A percentile compares a stretch with the other conserved stretches of the same genome.
Evolutionary conservation across 2,329 filamentous ascomycete species (phyloP).

Genomic region (Pestalotiopsis sp.): DNA sequence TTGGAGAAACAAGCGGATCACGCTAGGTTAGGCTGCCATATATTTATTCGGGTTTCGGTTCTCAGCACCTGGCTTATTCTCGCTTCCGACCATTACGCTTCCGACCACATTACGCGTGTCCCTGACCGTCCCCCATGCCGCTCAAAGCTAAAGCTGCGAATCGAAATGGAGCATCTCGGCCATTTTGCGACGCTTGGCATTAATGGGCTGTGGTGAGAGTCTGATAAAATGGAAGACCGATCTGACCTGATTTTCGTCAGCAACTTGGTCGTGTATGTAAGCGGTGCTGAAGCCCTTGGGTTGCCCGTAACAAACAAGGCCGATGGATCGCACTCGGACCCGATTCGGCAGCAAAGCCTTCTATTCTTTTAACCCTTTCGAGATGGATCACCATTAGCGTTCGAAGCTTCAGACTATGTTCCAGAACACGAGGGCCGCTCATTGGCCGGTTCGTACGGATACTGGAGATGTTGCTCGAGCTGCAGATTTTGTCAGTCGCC

Average conservation of each 20-base stretch:
- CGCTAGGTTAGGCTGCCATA: background rate
- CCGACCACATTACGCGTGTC: background rate
- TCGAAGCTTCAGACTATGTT: background rate
- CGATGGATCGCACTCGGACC: background rate
- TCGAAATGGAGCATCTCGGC: too few species aligned
- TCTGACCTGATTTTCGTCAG: too few species aligned
- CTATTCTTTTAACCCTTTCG: background rate
- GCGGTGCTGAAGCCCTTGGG: too few species aligned
- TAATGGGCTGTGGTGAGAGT: too few species aligned
- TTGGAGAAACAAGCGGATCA: background rate
- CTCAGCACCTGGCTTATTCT: background rate
- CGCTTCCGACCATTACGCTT: background rate
- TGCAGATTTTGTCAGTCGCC: background rate
- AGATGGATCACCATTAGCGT: background rate
- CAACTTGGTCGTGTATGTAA: too few species aligned
- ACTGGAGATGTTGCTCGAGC: background rate
- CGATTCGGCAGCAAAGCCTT: background rate
- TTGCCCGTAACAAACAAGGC: background rate
- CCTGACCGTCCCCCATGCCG: too few species aligned
- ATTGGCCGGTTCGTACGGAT: background rate
- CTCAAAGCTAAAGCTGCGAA: too few species aligned
- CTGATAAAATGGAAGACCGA: too few species aligned
- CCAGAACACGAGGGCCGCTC: background rate
- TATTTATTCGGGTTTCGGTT: background rate
- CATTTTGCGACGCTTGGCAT: too few species aligned